phyloP scores from a whole-genome alignment of 176 grass and related monocot species.

The Tillandsia fasciculata region DNA sequence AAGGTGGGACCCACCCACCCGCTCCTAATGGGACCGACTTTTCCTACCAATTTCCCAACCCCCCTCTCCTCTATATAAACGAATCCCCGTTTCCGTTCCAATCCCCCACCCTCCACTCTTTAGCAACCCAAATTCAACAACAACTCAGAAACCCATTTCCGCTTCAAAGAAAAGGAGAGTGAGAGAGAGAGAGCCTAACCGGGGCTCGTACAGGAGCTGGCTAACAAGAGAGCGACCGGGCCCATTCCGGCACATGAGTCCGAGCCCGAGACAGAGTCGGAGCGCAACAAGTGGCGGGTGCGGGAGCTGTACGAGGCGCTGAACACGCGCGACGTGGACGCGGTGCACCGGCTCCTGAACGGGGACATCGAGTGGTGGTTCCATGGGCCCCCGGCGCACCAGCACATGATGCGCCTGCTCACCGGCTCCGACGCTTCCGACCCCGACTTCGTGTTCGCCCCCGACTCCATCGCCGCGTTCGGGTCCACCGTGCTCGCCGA shows the following conservation, averaged over 20 bases:
- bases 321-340: constrained; percentile 35
- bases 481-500: constrained; percentile 69
- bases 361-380: constrained; percentile 96
- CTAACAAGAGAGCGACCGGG: constrained; percentile 20
- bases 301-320: constrained; percentile 65
- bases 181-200: constrained; percentile 36
- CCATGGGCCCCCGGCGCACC: constrained; percentile 63
- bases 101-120: neutral
- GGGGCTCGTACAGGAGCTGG: constrained; percentile 72
- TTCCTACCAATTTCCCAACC: too few relatives aligned
- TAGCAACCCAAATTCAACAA: neutral
- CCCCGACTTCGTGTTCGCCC: constrained; percentile 40
- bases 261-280: constrained; percentile 33
- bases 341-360: constrained; percentile 50
- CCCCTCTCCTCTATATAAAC: too few relatives aligned
- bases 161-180: constrained; percentile 1
- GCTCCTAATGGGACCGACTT: too few relatives aligned
- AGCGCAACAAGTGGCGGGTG: constrained; percentile 42
- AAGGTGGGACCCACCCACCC: too few relatives aligned
- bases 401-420: constrained; percentile 84
- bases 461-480: constrained; percentile 41
- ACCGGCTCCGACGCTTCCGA: constrained; percentile 30
- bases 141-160: neutral
- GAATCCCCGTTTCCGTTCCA: too few relatives aligned
- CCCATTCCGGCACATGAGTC: neutral